Base-by-base conservation (phyloP, 768 basidiomycete species). In the Panaeolus papilionaceus region DNA sequence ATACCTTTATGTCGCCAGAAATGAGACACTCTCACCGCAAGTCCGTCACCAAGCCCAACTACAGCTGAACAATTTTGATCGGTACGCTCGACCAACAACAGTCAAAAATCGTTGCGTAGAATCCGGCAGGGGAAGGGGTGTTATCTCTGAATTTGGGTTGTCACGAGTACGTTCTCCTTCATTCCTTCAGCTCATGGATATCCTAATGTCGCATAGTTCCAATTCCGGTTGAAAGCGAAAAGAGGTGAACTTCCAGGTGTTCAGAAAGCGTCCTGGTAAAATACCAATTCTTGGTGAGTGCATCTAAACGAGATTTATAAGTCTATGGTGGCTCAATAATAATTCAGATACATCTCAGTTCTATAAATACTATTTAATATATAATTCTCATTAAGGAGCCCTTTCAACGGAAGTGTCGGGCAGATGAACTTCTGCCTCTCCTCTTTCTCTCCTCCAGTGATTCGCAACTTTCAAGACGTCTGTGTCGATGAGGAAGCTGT, bases 1-100 rank as follows among this genome's bases (percentile, higher is more conserved):
- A 0, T 96, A 97, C 78, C 89, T 98, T 62, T 95, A 90, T 79
- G 92, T 98, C 71, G 95, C 96, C 26, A 88, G 97, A 68, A 98
- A 99, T 80, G 89, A 93, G 76, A 88, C 91, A 1, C 81, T 98
- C n/a, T 90, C 95, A 16, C 84, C 94, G 2, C 90, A 93, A 75
- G 87, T 98, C 61, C 92, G 97, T 66, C 93, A 96, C 77, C 93
- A 96, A 71, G 97, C 97, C 16, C 96, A 98, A 78, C 81, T 99
- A 68, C 95, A 98, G 75, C 84, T 98, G 62, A 97, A 97, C 79
- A 89, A 90, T 5, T 94, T 98, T 72, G 90, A 87, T 62, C 86
- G 88, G 28, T 91, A 94, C 76, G 91, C 93, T 0, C 89, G 93
- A 44, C 92, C 94, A n/a, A 89, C 90, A 14, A 90, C 89, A 2